Conservation (phyloP, 495 filamentous ascomycete genomes). For the Talaromyces proteolyticus region DNA sequence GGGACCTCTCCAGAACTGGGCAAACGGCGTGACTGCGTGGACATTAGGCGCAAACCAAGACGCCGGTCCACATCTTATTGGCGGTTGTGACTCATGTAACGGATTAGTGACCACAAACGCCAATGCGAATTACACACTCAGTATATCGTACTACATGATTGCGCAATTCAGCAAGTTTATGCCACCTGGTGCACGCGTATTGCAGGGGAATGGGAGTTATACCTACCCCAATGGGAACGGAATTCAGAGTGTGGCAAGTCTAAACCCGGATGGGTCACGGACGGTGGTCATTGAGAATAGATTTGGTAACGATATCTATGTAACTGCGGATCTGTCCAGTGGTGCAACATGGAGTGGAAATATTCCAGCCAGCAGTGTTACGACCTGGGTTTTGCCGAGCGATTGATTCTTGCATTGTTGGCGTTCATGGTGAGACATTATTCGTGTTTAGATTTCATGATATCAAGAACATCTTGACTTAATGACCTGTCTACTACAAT, state of each 20-base stretch:
- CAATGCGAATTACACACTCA: conserved; percentile 35
- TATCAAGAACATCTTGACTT: too few species aligned
- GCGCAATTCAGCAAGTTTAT: conserved; percentile 55
- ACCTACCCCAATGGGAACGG: conserved; percentile 34
- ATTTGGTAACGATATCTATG: conserved; percentile 41
- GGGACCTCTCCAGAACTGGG: conserved; percentile 53
- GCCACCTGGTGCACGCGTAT: conserved; percentile 38
- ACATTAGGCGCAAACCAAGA: conserved; percentile 44
- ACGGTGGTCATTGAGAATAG: conserved; percentile 50
- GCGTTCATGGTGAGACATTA: not conserved
- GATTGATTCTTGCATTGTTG: not conserved
- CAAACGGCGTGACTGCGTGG: conserved; percentile 46
- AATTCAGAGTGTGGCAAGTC: conserved; percentile 41
- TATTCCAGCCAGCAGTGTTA: conserved; percentile 37
- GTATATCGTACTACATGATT: conserved; percentile 48
- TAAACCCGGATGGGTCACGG: conserved; percentile 45
- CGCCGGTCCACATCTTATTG: conserved; percentile 46
- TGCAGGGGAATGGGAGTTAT: conserved; percentile 40
- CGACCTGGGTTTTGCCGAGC: conserved; percentile 45
- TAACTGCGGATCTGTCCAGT: conserved; percentile 32
- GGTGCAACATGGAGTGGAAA: conserved; percentile 49
- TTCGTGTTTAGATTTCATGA: not conserved
- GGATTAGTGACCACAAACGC: conserved; percentile 39
- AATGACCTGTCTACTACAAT: not conserved
- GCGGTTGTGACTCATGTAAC: conserved; percentile 42